Evolutionary conservation across 1,139 yeast genomes (phyloP).

Genomic region (Pneumocystis canis): DNA sequence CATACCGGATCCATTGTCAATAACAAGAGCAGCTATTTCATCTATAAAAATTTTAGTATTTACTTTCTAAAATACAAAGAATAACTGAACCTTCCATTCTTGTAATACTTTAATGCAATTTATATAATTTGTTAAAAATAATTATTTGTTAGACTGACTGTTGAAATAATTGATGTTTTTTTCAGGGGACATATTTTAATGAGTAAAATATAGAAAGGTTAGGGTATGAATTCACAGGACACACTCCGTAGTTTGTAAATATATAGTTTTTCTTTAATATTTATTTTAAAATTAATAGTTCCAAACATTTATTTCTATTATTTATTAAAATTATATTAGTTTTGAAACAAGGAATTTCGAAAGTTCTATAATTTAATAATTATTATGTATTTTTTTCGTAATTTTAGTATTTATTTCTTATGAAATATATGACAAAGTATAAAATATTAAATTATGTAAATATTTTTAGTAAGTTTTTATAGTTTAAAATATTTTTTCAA

Average conservation of each 20-base stretch:
- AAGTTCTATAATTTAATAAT: too few relatives aligned
- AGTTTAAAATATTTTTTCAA: too few relatives aligned
- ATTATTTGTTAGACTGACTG: not conserved
- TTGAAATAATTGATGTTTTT: not conserved
- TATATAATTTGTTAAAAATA: not conserved
- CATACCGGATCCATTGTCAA: constrained; percentile 99
- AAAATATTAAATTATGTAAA: too few relatives aligned
- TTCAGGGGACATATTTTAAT: not conserved
- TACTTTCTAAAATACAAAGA: not conserved
- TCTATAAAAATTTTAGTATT: not conserved
- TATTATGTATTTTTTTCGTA: too few relatives aligned
- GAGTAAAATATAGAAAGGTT: not conserved
- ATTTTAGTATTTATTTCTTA: too few relatives aligned
- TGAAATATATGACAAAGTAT: too few relatives aligned
- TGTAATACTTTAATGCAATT: not conserved
- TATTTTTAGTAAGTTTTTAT: too few relatives aligned
- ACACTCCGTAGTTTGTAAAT: not conserved
- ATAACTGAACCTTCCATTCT: not conserved
- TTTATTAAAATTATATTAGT: too few relatives aligned
- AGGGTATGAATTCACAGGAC: not conserved
- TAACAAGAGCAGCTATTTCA: constrained; percentile 42
- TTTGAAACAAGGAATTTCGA: too few relatives aligned
- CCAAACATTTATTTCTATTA: too few relatives aligned
- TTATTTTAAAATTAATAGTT: too few relatives aligned
- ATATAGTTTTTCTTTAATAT: too few relatives aligned